phyloP scores from a whole-genome alignment of 2,329 filamentous ascomycete species.

The Ophiostoma novo-ulmi region DNA sequence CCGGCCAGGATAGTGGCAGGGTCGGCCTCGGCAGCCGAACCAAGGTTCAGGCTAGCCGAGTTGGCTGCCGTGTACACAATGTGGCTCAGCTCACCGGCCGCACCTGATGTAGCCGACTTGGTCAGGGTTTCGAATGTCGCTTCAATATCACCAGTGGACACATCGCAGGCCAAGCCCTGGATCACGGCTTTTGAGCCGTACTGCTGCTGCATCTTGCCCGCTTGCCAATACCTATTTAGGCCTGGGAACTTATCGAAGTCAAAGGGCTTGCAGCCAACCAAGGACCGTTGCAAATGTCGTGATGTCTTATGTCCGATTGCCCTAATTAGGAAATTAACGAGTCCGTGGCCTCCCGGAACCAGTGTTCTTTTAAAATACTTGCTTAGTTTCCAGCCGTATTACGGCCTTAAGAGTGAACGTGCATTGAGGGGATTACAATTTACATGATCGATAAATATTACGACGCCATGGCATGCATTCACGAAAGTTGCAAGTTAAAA shows the following conservation, averaged over 20 bases:
- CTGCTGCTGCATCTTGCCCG: not conserved
- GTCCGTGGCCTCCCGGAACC: no score
- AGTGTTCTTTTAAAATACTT: no score
- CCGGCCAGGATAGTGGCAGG: constrained; percentile 24
- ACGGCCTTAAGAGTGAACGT: no score
- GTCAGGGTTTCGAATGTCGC: not conserved
- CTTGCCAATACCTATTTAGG: not conserved
- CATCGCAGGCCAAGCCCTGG: not conserved
- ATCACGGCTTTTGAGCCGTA: not conserved
- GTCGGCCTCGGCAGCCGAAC: constrained; percentile 30
- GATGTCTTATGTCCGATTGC: not conserved
- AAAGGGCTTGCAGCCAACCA: not conserved
- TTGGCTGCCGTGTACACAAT: constrained; percentile 34
- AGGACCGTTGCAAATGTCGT: not conserved
- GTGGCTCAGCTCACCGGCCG: constrained; percentile 49
- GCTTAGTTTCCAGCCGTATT: no score
- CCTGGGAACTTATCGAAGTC: not conserved
- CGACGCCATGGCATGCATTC: no score
- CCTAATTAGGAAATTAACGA: not conserved
- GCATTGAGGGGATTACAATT: no score
- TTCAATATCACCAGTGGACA: not conserved
- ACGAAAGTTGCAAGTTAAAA: no score
- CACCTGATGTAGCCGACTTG: constrained; percentile 33
- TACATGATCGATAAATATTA: no score
- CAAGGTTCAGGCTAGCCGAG: constrained; percentile 26